Base-by-base conservation (phyloP, 1,284 basidiomycete species). In the Boletus mariae region DNA sequence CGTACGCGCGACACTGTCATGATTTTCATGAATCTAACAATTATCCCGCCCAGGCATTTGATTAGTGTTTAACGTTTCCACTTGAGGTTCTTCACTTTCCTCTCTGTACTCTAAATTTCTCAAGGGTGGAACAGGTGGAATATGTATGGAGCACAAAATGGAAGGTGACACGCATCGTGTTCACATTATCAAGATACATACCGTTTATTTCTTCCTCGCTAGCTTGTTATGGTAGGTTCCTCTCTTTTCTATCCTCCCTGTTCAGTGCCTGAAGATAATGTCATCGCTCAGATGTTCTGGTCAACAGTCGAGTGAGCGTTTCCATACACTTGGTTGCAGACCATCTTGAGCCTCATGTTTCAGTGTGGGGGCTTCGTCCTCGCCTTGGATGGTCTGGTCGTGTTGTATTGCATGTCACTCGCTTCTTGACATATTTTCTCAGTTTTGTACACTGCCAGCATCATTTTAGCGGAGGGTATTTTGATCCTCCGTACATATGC, bases 401-500 rank as follows among this genome's bases (percentile, higher is more conserved):
- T 37, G 0, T 47, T 38, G 7, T 5, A n/a, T 28, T 11, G 0
- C 17, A 15, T n/a, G 11, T 26, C 15, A 34, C 11, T 0, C n/a
- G 3, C 31, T 47, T 10, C 5, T 32, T 56, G 26, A 65, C 26
- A n/a, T 26, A 20, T 6, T 10, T 28, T 32, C 11, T 20, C 31
- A 69, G 65, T 41, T 12, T 29, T 61, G 8, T 69, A 59, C 32
- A 56, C 4, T 31, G 44, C 52, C 12, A 59, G 62, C n/a, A 40
- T 65, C 25, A 29, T 65, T 13, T 49, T 55, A 10, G 46, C 67
- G 4, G 67, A 67, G 45, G 59, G 52, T 6, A 53, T 64, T 25
- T 55, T 65, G 47, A 64, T 67, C 37, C 46, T 64, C 7, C 65
- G 64, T 29, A 66, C 63, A 26, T 65, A 66, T 25, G 57, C 67